These are phyloP conservation scores for Calocera cornea DNA, from an alignment of 768 basidiomycete genomes.

Conservation along the genomic window DNA sequence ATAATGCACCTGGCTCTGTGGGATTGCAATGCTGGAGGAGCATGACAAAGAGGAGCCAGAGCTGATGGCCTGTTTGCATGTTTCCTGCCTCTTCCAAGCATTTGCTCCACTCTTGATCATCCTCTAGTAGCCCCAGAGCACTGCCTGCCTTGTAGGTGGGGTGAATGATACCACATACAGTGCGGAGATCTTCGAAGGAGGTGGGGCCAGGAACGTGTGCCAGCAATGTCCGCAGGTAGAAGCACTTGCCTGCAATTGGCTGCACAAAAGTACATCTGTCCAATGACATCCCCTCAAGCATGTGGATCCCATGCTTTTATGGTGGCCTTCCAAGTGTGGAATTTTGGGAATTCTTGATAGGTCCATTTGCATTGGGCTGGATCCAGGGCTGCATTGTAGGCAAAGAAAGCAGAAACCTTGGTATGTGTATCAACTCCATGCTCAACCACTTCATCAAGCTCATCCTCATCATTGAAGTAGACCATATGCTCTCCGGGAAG, in stretches of 20 bases:
- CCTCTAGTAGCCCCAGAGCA: too few species aligned
- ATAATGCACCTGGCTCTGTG: slow-evolving; percentile 16
- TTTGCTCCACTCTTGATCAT: too few species aligned
- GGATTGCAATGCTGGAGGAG: slow-evolving; percentile 26
- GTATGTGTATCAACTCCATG: too few species aligned
- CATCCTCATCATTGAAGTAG: slow-evolving; percentile 25
- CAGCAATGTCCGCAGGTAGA: too few species aligned
- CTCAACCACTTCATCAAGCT: slow-evolving; percentile 12
- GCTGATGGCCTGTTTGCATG: slow-evolving; percentile 24
- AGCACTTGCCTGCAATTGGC: slow-evolving; percentile 22
- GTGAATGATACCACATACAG: too few species aligned
- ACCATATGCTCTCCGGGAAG: slow-evolving; percentile 29
- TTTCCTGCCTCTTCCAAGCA: too few species aligned
- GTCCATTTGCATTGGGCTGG: slow-evolving; percentile 14
- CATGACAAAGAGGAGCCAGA: slow-evolving; percentile 30
- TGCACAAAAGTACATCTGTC: slow-evolving; percentile 30
- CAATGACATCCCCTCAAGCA: slow-evolving; percentile 26
- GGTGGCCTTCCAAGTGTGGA: slow-evolving; percentile 18
- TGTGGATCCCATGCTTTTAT: slow-evolving; percentile 24
- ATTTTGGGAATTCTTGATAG: slow-evolving; percentile 31
- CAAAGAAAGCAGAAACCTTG: slow-evolving; percentile 24
- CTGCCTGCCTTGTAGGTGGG: too few species aligned
- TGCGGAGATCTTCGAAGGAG: too few species aligned
- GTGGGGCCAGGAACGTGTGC: too few species aligned
- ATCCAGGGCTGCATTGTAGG: slow-evolving; percentile 13